Evolutionary conservation across 2,329 filamentous ascomycete genomes (phyloP).

Genomic region (Hortaea sp.): DNA sequence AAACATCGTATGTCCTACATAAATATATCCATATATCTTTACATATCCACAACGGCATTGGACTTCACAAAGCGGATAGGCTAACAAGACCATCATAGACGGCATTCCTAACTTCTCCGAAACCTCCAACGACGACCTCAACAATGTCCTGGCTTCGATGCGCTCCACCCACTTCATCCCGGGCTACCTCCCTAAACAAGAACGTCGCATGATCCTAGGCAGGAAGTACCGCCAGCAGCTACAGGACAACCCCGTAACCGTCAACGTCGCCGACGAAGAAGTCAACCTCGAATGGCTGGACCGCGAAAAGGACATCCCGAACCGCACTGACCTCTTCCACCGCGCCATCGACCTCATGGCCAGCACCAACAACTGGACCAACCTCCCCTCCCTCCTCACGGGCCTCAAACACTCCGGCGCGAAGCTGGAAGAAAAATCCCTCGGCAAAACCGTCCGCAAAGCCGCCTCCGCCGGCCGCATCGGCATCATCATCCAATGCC

Average conservation of each 20-base stretch:
- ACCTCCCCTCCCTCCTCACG: conserved; percentile 24
- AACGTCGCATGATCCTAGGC: conserved; percentile 34
- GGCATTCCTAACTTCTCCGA: conserved; percentile 32
- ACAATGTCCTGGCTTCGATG: conserved; percentile 29
- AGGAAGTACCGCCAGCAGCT: conserved; percentile 31
- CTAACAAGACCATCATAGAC: conserved; percentile 12
- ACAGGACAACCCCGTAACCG: conserved; percentile 32
- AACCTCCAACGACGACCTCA: conserved; percentile 32
- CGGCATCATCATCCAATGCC: conserved; percentile 21
- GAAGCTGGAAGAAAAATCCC: conserved; percentile 9
- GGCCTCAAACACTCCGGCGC: conserved; percentile 20
- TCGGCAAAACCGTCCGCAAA: conserved; percentile 26
- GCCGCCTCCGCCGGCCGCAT: conserved; percentile 20
- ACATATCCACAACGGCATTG: neutral
- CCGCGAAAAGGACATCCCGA: conserved; percentile 21
- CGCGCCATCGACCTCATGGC: conserved; percentile 23
- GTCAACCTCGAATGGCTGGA: conserved; percentile 26
- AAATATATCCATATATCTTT: neutral
- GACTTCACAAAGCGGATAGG: neutral
- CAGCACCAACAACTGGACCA: conserved; percentile 22
- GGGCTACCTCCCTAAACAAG: conserved; percentile 30
- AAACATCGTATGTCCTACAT: conserved; percentile 5
- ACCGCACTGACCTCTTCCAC: conserved; percentile 15
- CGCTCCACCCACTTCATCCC: conserved; percentile 37
- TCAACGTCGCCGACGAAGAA: conserved; percentile 32